Conservation (phyloP, 495 filamentous ascomycete species). For the Penicillium fimorum region DNA sequence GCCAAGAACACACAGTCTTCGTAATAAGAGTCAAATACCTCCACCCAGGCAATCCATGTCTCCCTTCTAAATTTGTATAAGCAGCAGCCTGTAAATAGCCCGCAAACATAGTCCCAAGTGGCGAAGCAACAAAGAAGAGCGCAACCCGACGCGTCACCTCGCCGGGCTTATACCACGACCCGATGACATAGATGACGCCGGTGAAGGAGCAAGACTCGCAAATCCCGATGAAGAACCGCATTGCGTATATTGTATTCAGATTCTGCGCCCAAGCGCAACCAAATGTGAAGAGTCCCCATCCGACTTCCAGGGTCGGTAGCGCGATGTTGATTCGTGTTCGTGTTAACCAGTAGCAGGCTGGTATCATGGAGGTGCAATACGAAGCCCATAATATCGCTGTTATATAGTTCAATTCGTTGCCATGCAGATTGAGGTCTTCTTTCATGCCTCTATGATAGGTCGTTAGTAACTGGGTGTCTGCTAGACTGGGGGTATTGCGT, state of each 20-base stretch:
- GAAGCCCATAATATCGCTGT: constrained; percentile 37
- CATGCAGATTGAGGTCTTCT: constrained; percentile 17
- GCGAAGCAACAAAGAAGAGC: constrained; percentile 27
- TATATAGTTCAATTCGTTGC: constrained; percentile 32
- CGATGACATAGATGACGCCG: constrained; percentile 25
- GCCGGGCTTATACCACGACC: constrained; percentile 29
- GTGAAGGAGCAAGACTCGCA: constrained; percentile 20
- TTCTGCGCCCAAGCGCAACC: constrained; percentile 21
- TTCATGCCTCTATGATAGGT: constrained; percentile 12
- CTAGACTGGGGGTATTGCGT: constrained; percentile 2
- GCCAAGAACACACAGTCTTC: not conserved
- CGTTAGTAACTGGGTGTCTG: not conserved
- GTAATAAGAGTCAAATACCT: constrained; percentile 12
- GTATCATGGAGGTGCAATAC: constrained; percentile 30
- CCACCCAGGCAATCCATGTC: constrained; percentile 26
- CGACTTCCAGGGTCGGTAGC: constrained; percentile 15
- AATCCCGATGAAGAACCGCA: constrained; percentile 22
- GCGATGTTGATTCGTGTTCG: constrained; percentile 19
- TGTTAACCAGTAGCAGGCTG: constrained; percentile 22
- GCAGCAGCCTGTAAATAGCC: constrained; percentile 32
- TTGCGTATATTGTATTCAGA: constrained; percentile 17
- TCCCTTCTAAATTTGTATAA: constrained; percentile 27
- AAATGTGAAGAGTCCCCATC: constrained; percentile 22
- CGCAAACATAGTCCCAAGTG: constrained; percentile 29
- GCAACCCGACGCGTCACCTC: constrained; percentile 28